A percentile compares a stretch with the other conserved stretches of the same genome.
phyloP scores from a whole-genome alignment of 306 rosid genomes.

The Cucumis hystrix region DNA sequence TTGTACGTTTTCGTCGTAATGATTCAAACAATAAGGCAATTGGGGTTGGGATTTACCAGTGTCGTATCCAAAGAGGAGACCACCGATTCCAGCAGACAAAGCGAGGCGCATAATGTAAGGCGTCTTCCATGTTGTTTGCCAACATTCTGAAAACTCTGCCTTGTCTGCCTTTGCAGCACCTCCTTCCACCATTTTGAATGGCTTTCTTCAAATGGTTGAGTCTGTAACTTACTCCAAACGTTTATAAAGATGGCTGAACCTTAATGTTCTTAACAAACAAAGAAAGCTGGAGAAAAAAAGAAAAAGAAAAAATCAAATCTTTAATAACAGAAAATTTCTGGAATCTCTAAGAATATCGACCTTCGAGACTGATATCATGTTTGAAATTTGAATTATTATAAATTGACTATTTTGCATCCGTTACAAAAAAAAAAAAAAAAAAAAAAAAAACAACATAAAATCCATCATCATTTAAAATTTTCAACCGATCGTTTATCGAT shows the following conservation, averaged over 20 bases:
- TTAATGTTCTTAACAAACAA: neutral
- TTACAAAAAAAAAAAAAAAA: neutral
- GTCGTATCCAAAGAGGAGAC: conserved; percentile 83
- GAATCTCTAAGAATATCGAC: neutral
- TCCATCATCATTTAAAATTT: neutral
- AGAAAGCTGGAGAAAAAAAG: neutral
- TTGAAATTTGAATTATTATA: neutral
- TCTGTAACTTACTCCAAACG: neutral
- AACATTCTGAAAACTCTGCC: conserved; percentile 50
- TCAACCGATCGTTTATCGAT: neutral
- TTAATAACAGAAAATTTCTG: neutral
- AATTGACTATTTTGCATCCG: neutral
- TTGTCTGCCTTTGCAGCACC: conserved; percentile 19
- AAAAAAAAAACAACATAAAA: neutral
- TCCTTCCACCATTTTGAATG: conserved; percentile 32
- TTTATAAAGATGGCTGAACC: neutral
- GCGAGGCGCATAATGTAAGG: conserved; percentile 82
- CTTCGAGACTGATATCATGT: neutral
- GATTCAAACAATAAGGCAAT: neutral
- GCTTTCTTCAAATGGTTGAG: neutral
- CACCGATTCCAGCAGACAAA: conserved; percentile 71
- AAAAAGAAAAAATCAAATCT: too few species aligned
- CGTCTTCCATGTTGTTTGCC: conserved; percentile 39
- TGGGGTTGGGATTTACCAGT: conserved; percentile 31
- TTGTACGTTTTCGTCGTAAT: neutral